phyloP scores from a whole-genome alignment of 2,329 filamentous ascomycete genomes.

The Polytolypa hystricis region DNA sequence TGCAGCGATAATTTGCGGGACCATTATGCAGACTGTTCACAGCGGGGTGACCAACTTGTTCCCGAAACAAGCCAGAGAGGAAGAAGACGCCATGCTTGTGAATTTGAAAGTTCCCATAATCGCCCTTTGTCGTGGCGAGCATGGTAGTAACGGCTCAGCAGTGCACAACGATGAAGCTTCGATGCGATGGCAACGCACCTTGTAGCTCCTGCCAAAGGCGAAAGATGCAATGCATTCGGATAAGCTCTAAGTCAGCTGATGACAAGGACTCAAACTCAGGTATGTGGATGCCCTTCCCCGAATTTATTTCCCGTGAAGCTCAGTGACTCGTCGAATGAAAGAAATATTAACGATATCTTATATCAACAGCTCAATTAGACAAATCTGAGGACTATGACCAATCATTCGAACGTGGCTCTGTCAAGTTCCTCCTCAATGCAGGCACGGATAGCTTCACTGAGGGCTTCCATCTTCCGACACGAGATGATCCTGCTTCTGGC shows the following conservation, averaged over 20 bases:
- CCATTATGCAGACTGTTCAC: constrained; percentile 33
- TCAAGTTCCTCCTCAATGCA: constrained; percentile 36
- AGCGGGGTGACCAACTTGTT: constrained; percentile 32
- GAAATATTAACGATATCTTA: no score
- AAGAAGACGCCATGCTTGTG: constrained; percentile 36
- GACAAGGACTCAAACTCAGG: constrained; percentile 13
- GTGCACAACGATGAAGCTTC: constrained; percentile 39
- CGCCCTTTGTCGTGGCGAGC: background rate
- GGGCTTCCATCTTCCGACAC: constrained; percentile 32
- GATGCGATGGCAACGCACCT: constrained; percentile 35
- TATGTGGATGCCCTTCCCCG: constrained; percentile 8
- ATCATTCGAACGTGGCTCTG: constrained; percentile 34
- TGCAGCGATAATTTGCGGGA: constrained; percentile 36
- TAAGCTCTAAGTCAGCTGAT: constrained; percentile 15
- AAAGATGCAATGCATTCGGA: constrained; percentile 30
- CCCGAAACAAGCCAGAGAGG: constrained; percentile 37
- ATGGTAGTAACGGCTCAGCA: constrained; percentile 13
- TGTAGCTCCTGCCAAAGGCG: constrained; percentile 36
- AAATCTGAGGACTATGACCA: constrained; percentile 20
- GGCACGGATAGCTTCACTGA: constrained; percentile 38
- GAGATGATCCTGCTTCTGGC: constrained; percentile 26
- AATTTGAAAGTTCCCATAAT: constrained; percentile 26
- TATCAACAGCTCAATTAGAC: no score
- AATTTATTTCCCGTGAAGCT: no score
- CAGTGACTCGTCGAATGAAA: no score